phyloP scores from a whole-genome alignment of 345 rosid species.

The Rhizophora mangle region DNA sequence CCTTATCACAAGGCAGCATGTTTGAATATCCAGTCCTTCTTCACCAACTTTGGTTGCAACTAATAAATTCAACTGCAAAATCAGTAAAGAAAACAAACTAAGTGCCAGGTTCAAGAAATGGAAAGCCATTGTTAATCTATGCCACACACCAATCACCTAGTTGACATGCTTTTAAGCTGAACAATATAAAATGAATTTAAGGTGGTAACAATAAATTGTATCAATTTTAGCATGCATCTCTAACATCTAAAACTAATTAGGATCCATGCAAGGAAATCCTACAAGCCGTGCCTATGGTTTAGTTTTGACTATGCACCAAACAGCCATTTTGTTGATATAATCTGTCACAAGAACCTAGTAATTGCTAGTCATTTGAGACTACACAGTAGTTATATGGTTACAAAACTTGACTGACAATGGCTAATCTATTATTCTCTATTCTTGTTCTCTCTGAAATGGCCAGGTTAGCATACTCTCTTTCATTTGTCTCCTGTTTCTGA shows the following conservation, averaged over 20 bases:
- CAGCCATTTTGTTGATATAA: background rate
- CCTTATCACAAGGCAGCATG: constrained; percentile 93
- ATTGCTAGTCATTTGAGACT: background rate
- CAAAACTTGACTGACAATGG: background rate
- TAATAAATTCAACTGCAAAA: constrained; percentile 80
- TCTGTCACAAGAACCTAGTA: background rate
- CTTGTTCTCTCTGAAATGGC: background rate
- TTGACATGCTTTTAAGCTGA: background rate
- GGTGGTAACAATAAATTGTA: background rate
- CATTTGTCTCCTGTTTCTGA: background rate
- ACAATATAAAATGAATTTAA: background rate
- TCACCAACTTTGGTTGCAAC: constrained; percentile 97
- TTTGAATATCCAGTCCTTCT: constrained; percentile 97
- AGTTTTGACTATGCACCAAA: too few relatives aligned
- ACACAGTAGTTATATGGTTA: background rate
- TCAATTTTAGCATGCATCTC: background rate
- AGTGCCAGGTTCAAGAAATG: background rate
- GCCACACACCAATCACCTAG: background rate
- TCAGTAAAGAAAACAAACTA: constrained; percentile 12
- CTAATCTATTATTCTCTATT: background rate
- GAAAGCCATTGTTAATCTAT: background rate
- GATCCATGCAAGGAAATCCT: too few relatives aligned
- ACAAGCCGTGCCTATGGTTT: too few relatives aligned
- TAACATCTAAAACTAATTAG: background rate
- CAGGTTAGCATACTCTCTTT: background rate